Evolutionary conservation across 768 basidiomycete species (phyloP), one percentile per base, ranked within the genome.

Genomic region (Pholiota molesta): DNA sequence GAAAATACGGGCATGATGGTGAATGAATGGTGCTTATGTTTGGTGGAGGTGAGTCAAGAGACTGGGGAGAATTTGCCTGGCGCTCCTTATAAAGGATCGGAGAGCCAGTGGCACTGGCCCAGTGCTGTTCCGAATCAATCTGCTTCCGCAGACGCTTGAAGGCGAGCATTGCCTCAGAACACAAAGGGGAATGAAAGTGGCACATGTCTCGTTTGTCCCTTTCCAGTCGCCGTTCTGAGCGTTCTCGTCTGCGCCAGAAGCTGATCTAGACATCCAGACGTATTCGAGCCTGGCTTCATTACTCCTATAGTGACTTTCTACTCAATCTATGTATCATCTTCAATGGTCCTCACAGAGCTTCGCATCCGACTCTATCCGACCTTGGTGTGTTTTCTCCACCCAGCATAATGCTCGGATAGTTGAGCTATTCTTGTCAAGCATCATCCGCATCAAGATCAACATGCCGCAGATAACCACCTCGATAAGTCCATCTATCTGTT

Each of bases 1-100:
- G 61, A 57, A 57, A 64, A 58, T 52, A 44, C 60, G 54, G 62
- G 64, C 66, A 67, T 67, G 40, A 35, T 59, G 53, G 59, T 33
- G 7, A 33, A 21, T 26, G 55, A 60, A 21, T 33, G 62, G 33
- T 51, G 26, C 44, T 26, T n/a, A 4, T 26, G 26, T 2, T n/a
- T 51, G 52, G 23, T 17, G 57, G 44, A n/a, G 44, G 31, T 19
- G 37, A 55, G 26, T 54, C 42, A 39, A 44, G 45, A 28, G 37
- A 40, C 55, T 42, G 39, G 26, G 40, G 14, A 14, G 23, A 49
- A 11, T 49, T 8, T 19, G 47, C n/a, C 8, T 23, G 21, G 21
- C 19, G 11, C 14, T 19, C 40, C 13, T 56, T 56, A 60, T 42
- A 42, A 7, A 19, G 39, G 59, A 31, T 19, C 39, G 39, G 19